Base-by-base conservation (phyloP, 176 grass and related monocot genomes). In the Triticum urartu region DNA sequence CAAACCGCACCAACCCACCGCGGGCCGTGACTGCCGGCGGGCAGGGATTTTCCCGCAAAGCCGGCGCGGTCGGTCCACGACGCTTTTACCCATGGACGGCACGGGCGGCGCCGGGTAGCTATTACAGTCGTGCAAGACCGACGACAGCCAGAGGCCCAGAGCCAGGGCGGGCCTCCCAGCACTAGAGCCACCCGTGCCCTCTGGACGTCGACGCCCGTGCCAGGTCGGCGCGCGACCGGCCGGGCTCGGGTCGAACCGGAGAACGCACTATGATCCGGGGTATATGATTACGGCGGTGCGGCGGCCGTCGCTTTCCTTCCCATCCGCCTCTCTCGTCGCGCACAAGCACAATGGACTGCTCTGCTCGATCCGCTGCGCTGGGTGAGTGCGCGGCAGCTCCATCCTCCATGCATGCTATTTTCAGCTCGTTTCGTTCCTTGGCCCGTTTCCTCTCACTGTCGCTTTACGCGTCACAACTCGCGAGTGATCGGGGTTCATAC, bases 401-500 rank as follows among this genome's bases (percentile, higher is more conserved):
- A 25, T 59, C 20, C 50, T 33, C 63, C 63, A 65, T 67, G 33
- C 77, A 59, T 59, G 56, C 56, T 68, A 33, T 59, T 79, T 56
- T 35, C 80, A 33, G 74, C 18, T 35, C 13, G 58, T 22, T 25
- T 21, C 42, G 18, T 33, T 2, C 3, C 36, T 12, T n/a, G 59
- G 4, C 60, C 59, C 28, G 13, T 25, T 30, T 64, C 56, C 33
- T 15, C 82, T 15, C 30, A 1, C 50, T 6, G 50, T 54, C 15
- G 5, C 50, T 54, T 54, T 54, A 54, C 15, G 50, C 50, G 15
- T 54, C 50, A 6, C 50, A 52, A 2, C 14, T 52, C 14, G 54
- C 54, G 1, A 59, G 68, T 81, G 81, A 40, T 4, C 68, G 3
- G 76, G 9, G 81, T 91, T 91, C 85, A 91, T 28, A 88, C 89